These are phyloP conservation scores for Sphaerulina populicola DNA, from an alignment of 2,329 filamentous ascomycete genomes.

Conservation along the genomic window DNA sequence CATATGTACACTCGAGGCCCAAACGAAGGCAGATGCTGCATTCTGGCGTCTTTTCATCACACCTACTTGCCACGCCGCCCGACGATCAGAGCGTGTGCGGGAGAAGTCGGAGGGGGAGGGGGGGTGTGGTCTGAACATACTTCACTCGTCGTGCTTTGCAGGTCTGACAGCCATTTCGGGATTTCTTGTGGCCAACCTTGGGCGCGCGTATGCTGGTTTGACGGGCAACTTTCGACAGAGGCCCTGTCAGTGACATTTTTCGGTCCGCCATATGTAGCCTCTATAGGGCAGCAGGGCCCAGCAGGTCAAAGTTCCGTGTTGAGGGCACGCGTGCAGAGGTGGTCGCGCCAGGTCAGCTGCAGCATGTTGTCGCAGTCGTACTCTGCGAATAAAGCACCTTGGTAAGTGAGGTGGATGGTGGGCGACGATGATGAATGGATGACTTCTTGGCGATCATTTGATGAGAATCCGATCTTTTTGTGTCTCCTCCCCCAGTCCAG, in stretches of 20 bases:
- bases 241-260: constrained; percentile 13
- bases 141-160: constrained; percentile 50
- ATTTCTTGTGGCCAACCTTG: constrained; percentile 43
- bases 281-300: not conserved
- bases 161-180: constrained; percentile 48
- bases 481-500: too few species aligned
- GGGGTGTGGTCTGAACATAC: constrained; percentile 19
- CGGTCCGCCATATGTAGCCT: not conserved
- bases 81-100: not conserved
- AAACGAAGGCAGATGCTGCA: constrained; percentile 45
- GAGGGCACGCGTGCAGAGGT: not conserved
- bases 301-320: not conserved
- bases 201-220: constrained; percentile 18
- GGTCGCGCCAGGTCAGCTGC: not conserved
- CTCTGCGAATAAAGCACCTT: not conserved
- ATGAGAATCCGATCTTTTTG: not conserved
- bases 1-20: constrained; percentile 44
- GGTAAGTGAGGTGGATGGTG: too few species aligned
- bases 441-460: not conserved
- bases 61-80: constrained; percentile 24
- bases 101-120: not conserved
- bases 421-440: constrained; percentile 2
- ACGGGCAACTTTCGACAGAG: constrained; percentile 9
- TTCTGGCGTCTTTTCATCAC: constrained; percentile 45
- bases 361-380: not conserved